Percentiles rank a stretch among this genome's conserved stretches.
Conservation (phyloP, 2,329 filamentous ascomycete genomes). For the Dactylellina sp. region DNA sequence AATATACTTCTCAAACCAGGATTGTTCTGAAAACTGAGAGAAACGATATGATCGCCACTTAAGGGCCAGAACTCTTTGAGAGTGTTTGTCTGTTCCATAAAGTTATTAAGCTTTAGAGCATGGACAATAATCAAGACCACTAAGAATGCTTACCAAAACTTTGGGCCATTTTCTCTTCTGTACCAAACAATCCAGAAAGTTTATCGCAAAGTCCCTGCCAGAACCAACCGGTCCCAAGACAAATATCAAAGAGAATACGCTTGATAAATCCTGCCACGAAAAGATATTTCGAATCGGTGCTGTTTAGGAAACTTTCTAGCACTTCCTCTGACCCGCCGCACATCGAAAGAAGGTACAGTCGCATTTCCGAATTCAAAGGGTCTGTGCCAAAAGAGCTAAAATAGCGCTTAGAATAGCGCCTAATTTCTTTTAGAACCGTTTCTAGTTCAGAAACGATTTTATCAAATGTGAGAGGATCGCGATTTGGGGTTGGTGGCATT, state of each 20-base stretch:
- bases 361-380: conserved; percentile 1
- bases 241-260: conserved; percentile 31
- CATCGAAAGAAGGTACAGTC: conserved; percentile 7
- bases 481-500: conserved; percentile 19
- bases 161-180: too few relatives aligned
- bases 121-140: too few relatives aligned
- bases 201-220: conserved; percentile 36
- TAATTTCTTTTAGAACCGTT: conserved; percentile 24
- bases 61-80: conserved; percentile 11
- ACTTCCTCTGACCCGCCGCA: conserved; percentile 14
- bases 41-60: conserved; percentile 29
- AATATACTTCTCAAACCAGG: conserved; percentile 27
- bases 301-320: background rate
- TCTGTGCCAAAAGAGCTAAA: background rate
- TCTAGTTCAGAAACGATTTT: conserved; percentile 13
- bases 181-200: conserved; percentile 17
- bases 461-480: background rate
- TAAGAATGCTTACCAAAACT: too few relatives aligned
- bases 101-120: too few relatives aligned
- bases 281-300: conserved; percentile 13
- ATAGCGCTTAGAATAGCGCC: conserved; percentile 17
- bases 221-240: conserved; percentile 35
- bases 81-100: too few relatives aligned
- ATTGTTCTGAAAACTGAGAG: conserved; percentile 16
- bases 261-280: conserved; percentile 29